A percentile compares a stretch with the other conserved stretches of the same genome.
phyloP scores from a whole-genome alignment of 345 rosid species.

The Arabis alpina region DNA sequence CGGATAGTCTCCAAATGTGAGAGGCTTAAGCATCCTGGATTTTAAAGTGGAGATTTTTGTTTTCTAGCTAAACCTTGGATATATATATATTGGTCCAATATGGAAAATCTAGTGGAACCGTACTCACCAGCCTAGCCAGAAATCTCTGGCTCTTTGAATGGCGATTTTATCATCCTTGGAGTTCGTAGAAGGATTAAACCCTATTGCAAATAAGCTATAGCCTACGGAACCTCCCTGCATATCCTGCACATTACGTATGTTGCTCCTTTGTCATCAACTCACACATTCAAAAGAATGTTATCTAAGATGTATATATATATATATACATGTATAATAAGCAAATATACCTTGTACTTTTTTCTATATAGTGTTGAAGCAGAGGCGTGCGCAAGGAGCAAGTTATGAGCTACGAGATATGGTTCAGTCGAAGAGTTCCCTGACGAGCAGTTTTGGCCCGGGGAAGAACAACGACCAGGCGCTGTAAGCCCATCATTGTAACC shows the following conservation, averaged over 20 bases:
- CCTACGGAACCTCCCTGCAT: conserved; percentile 58
- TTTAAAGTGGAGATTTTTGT: neutral
- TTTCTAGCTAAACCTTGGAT: neutral
- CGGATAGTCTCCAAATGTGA: conserved; percentile 76
- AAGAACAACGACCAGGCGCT: conserved; percentile 40
- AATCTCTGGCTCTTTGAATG: conserved; percentile 50
- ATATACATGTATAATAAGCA: neutral
- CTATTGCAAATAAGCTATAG: conserved; percentile 40
- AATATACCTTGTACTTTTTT: conserved; percentile 9
- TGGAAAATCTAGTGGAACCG: neutral
- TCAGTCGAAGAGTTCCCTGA: conserved; percentile 21
- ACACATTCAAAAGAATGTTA: neutral
- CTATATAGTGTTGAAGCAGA: conserved; percentile 2
- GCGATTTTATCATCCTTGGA: conserved; percentile 49
- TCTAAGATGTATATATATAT: neutral
- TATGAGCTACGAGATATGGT: conserved; percentile 10
- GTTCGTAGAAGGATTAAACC: conserved; percentile 47
- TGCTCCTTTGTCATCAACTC: neutral
- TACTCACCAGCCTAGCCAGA: conserved; percentile 57
- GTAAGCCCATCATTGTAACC: conserved; percentile 38
- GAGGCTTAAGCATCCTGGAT: conserved; percentile 59
- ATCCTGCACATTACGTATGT: conserved; percentile 42
- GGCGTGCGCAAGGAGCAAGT: conserved; percentile 21
- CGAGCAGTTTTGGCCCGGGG: neutral
- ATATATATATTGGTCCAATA: too few species aligned